These are phyloP conservation scores for Echria macrotheca DNA, from an alignment of 495 filamentous ascomycete genomes.

Conservation along the genomic window DNA sequence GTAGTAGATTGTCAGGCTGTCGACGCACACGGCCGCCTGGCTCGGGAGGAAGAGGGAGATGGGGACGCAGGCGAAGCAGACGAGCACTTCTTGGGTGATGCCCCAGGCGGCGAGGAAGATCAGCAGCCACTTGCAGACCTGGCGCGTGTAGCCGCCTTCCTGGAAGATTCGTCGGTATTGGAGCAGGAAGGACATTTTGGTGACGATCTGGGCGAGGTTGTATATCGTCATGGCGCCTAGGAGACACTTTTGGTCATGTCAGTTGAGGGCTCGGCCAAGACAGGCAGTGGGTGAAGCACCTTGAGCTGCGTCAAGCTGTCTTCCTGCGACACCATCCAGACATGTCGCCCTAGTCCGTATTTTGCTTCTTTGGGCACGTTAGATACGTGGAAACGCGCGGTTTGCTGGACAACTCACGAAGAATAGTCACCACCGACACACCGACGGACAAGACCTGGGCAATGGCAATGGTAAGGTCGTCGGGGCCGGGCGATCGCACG, in stretches of 20 bases:
- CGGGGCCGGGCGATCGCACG: slow-evolving; percentile 14
- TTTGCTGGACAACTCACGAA: slow-evolving; percentile 9
- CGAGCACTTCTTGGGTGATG: slow-evolving; percentile 15
- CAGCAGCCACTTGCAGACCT: slow-evolving; percentile 9
- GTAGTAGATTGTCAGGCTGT: slow-evolving; percentile 35
- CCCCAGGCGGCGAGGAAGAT: slow-evolving; percentile 18
- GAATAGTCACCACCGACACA: slow-evolving; percentile 14
- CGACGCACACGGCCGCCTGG: slow-evolving; percentile 42
- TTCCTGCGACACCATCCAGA: slow-evolving; percentile 15
- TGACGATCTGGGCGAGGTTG: slow-evolving; percentile 24
- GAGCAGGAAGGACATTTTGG: slow-evolving; percentile 36
- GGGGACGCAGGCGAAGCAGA: slow-evolving; percentile 48
- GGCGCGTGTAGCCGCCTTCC: slow-evolving; percentile 9
- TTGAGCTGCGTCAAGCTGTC: slow-evolving; percentile 16
- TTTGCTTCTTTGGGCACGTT: slow-evolving; percentile 11
- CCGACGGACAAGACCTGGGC: slow-evolving; percentile 19
- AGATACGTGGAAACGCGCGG: background rate
- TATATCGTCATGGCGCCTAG: slow-evolving; percentile 18
- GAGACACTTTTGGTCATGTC: slow-evolving; percentile 12
- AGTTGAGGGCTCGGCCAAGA: background rate
- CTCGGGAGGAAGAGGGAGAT: slow-evolving; percentile 25
- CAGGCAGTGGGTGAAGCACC: background rate
- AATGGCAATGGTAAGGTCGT: slow-evolving; percentile 18
- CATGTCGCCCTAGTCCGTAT: slow-evolving; percentile 17
- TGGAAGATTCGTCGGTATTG: slow-evolving; percentile 26